Base-by-base conservation (phyloP, 768 basidiomycete genomes). In the Boletus insuetus region DNA sequence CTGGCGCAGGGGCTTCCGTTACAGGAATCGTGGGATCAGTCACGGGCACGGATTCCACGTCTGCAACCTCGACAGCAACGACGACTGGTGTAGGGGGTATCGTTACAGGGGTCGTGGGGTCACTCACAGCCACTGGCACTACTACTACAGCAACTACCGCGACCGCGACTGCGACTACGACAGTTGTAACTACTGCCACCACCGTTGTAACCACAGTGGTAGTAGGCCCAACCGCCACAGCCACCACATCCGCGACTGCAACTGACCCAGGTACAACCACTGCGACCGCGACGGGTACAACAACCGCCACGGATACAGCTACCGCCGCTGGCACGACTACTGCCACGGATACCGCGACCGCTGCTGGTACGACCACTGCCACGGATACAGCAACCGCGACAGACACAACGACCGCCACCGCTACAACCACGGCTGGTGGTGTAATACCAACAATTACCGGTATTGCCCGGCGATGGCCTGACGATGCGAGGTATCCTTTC, bases 1-100 rank as follows among this genome's bases (percentile, higher is more conserved):
- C 54, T 22, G n/a, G 16, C 20, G 3, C 38, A 12, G 29, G 4
- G 29, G 49, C 7, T 38, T 37, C 51, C 5, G 35, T 47, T 13
- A 31, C 55, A 9, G 51, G 50, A 29, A 53, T 53, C 16, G 40
- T 50, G 24, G 51, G 37, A 9, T 40, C 51, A 37, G 12, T 58
- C 14, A 53, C 60, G 0, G 49, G 26, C 7, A 38, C 58, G 20
- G 40, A 3, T 12, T 8, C 47, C 6, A 52, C 51, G 13, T 17
- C 61, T 22, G 34, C 38, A 19, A 14, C 43, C 17, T n/a, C 43
- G 26, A 35, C 51, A 3, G 26, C 29, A n/a, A 26, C 53, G 3
- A 16, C 51, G 3, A 35, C 39, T 35, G 34, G 34, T 35, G 34
- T 14, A 0, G 34, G 34, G 29, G 29, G 2, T 29, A 2, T 9